A percentile compares a stretch with the other conserved stretches of the same genome.
Evolutionary conservation across 768 basidiomycete species (phyloP).

Genomic region (Leccinum broughii): DNA sequence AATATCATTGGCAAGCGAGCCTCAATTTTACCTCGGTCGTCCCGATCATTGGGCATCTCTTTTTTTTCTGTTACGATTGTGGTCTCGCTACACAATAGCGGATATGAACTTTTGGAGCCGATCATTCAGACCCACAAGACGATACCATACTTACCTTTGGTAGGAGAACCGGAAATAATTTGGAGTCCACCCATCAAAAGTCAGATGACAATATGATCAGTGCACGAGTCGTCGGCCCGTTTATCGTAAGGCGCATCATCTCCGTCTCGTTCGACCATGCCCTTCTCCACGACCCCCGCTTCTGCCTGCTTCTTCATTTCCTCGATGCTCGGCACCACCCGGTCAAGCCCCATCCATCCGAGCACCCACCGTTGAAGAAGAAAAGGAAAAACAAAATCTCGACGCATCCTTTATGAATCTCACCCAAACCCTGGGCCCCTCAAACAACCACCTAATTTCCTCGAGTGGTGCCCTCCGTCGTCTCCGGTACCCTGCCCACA

Average conservation of each 20-base stretch:
- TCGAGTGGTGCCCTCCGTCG: slow-evolving; percentile 39
- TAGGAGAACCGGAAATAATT: not conserved
- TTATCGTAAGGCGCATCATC: slow-evolving; percentile 2
- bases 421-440: slow-evolving; percentile 24
- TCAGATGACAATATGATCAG: slow-evolving; percentile 1
- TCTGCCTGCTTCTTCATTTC: slow-evolving; percentile 22
- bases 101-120: too few species aligned
- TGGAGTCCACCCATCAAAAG: not conserved
- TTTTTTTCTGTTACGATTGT: slow-evolving; percentile 73
- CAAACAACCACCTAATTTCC: slow-evolving; percentile 38
- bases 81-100: slow-evolving; percentile 58
- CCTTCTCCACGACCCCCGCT: not conserved
- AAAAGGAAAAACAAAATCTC: slow-evolving; percentile 5
- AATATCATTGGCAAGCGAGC: not conserved
- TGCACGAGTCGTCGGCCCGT: not conserved
- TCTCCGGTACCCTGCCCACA: slow-evolving; percentile 41
- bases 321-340: slow-evolving; percentile 26
- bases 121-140: not conserved
- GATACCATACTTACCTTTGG: not conserved
- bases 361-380: slow-evolving; percentile 23
- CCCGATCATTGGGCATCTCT: slow-evolving; percentile 90
- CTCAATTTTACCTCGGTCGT: slow-evolving; percentile 72
- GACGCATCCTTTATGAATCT: slow-evolving; percentile 35
- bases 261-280: not conserved
- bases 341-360: slow-evolving; percentile 6